A percentile compares a stretch with the other conserved stretches of the same genome.
Conservation (phyloP, 2,329 filamentous ascomycete genomes). For the Elsinoe arachidis region DNA sequence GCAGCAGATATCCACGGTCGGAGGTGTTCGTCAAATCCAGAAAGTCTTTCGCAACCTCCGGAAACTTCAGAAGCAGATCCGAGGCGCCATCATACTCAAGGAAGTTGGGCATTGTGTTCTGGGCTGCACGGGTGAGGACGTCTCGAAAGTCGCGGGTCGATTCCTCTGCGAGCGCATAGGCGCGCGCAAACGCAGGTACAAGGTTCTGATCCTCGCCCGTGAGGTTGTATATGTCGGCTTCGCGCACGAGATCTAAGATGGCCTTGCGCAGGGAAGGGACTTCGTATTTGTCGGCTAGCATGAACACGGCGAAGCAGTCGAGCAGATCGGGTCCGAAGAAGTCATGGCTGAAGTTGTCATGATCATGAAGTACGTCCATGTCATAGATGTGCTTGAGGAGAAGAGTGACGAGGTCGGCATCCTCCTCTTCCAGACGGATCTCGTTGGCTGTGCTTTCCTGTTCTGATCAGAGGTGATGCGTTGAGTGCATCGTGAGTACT, state of each 20-base stretch:
- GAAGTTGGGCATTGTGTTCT: too few relatives aligned
- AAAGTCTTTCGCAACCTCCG: too few relatives aligned
- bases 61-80: too few relatives aligned
- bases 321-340: neutral
- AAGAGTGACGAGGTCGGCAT: neutral
- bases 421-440: neutral
- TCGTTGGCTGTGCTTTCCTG: neutral
- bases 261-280: neutral
- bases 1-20: too few relatives aligned
- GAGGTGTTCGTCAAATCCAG: too few relatives aligned
- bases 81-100: too few relatives aligned
- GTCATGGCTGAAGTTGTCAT: neutral
- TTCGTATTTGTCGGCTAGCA: neutral
- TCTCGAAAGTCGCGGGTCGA: too few relatives aligned
- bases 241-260: neutral
- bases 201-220: too few relatives aligned
- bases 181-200: too few relatives aligned
- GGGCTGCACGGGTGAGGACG: too few relatives aligned
- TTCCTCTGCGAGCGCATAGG: too few relatives aligned
- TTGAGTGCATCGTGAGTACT: neutral
- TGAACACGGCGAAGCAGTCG: neutral
- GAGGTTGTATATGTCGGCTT: too few relatives aligned
- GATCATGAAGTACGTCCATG: neutral
- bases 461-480: neutral
- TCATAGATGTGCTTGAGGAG: neutral